Conservation (phyloP, 2,329 filamentous ascomycete species). For the Xylariales sp. region DNA sequence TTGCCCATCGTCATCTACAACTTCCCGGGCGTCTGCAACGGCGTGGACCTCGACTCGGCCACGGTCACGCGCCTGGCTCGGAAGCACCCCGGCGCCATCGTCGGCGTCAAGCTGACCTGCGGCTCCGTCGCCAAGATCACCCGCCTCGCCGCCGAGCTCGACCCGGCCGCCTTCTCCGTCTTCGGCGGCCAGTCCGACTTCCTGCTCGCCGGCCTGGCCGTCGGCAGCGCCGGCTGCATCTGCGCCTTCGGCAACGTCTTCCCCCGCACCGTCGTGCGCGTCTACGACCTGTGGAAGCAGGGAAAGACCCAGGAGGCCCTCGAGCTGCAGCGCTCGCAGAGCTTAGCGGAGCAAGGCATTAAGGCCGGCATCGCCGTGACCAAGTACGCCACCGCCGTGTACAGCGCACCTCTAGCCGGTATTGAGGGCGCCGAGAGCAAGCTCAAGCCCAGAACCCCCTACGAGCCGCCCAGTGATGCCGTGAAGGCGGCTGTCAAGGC, state of each 20-base stretch:
- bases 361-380: slow-evolving; percentile 63
- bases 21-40: slow-evolving; percentile 65
- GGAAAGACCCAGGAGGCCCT: slow-evolving; percentile 56
- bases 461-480: slow-evolving; percentile 42
- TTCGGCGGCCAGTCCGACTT: slow-evolving; percentile 74
- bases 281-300: slow-evolving; percentile 58
- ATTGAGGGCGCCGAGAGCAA: slow-evolving; percentile 55
- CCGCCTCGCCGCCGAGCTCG: slow-evolving; percentile 46
- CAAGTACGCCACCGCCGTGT: slow-evolving; percentile 64
- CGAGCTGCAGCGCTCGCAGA: slow-evolving; percentile 55
- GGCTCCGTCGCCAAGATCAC: slow-evolving; percentile 58
- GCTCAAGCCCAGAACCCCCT: slow-evolving; percentile 58
- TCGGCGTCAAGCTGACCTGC: slow-evolving; percentile 64
- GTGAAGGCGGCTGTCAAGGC: slow-evolving; percentile 36
- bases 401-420: slow-evolving; percentile 53
- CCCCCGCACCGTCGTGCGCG: slow-evolving; percentile 49
- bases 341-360: slow-evolving; percentile 60
- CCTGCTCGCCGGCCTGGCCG: slow-evolving; percentile 54
- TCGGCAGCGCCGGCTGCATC: slow-evolving; percentile 56
- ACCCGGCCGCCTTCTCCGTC: slow-evolving; percentile 55
- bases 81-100: slow-evolving; percentile 46
- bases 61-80: slow-evolving; percentile 50
- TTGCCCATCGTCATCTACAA: slow-evolving; percentile 64
- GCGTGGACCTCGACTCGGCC: slow-evolving; percentile 63
- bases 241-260: slow-evolving; percentile 61